Evolutionary conservation across 164 flowering plant species (phyloP), one percentile per base, ranked within the genome.

Genomic region (Warburgia ugandensis): DNA sequence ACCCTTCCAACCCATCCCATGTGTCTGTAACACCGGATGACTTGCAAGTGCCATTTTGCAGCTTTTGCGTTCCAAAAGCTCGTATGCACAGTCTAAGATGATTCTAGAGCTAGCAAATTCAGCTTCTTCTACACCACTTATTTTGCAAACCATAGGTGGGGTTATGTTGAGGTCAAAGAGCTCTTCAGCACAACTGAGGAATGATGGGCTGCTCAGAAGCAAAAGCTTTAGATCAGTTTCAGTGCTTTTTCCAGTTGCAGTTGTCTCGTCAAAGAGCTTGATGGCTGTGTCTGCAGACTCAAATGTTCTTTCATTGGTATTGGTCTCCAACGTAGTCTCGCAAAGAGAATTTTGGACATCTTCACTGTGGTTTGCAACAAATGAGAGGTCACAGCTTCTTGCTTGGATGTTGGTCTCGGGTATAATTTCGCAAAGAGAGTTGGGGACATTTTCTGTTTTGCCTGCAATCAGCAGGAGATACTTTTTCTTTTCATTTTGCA

Each of bases 31-130:
- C 22, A 48, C 35, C 17, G 51, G 63, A 45, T 55, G 46, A 3
- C 12, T n/a, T 6, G 3, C 27, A 45, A 39, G 60, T 16, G 66
- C 64, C 25, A 29, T 47, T 17, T 28, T 59, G 39, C 7, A 43
- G 65, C 69, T 69, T 68, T 58, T 78, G 4, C 63, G 64, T 20
- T 68, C 73, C 55, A 71, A 25, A 29, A 84, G 49, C 59, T 90
- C 95, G 12, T 68, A 65, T 29, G 91, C 86, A 55, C 63, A 86
- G 49, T 84, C 86, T 14, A 80, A 29, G 23, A 60, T 39, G 55
- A 81, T 66, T 58, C 52, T 61, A 13, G 25, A 2, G 44, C 59
- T 46, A 36, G 52, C 30, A 13, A 6, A 29, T 44, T 35, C 62
- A 20, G 23, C 28, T 48, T 67, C 63, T 25, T 54, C 20, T 19